Base-by-base conservation (phyloP, 2,329 filamentous ascomycete genomes). In the Xylariales sp. region DNA sequence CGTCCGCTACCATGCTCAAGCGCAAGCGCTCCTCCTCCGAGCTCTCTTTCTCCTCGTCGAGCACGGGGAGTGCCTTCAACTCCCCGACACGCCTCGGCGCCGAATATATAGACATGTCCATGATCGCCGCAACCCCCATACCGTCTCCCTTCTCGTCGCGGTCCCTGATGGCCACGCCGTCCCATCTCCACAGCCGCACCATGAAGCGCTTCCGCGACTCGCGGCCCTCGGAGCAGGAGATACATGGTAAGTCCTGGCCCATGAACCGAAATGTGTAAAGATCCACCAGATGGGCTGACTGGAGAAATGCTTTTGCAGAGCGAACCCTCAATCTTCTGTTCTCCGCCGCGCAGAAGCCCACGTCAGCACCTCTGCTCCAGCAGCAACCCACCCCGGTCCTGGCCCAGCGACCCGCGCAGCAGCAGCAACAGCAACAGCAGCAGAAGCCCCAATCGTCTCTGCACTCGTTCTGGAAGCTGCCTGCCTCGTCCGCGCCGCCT, bases 11-110 rank as follows among this genome's bases (percentile, higher is more conserved):
- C 29, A 7, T 69, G 18, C 62, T 79, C 53, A 83, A 83, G 56
- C 77, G 79, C 59, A 83, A 83, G 65, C 72, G 77, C 29, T 82
- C 78, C 49, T 67, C 72, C 39, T 75, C 74, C 16, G 75, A 79
- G 54, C 62, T 79, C 41, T 72, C 69, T 33, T 61, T 65, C 24
- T 66, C 66, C 24, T 68, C 35, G n/a, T 29, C 10, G 18, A 23
- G 27, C 72, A 12, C 72, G 8, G 63, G 68, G 29, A 65, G 61
- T 42, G 63, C 66, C 29, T 62, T 69, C 43, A 62, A 64, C 34
- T 66, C 66, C 33, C 56, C 66, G 16, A 45, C 60, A 6, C 61
- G 52, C 20, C 47, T 56, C 5, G 34, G 25, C 10, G 16, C 27
- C 5, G 48, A 44, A 7, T 13, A 25, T n/a, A 49, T 61, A 20